Conservation (phyloP, 2,329 filamentous ascomycete genomes). For the Colletotrichum orbiculare region DNA sequence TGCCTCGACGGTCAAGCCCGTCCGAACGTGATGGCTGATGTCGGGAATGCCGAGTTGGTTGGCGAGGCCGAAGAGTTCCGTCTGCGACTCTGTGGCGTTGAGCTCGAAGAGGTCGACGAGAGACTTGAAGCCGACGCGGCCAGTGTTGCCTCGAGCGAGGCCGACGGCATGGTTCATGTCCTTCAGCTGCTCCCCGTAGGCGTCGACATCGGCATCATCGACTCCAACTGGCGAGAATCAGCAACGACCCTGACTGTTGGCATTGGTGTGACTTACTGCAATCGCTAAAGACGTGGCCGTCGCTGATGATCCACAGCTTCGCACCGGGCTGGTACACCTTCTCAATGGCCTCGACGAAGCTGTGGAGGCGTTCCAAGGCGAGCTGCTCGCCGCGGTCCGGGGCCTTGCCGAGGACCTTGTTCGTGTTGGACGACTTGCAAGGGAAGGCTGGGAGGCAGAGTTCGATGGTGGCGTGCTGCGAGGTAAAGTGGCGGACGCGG, state of each 20-base stretch:
- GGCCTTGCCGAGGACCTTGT: slow-evolving; percentile 46
- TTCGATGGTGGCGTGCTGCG: slow-evolving; percentile 39
- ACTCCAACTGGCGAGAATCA: slow-evolving; percentile 48
- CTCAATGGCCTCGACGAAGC: slow-evolving; percentile 44
- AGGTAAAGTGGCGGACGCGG: slow-evolving; percentile 40
- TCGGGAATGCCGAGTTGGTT: slow-evolving; percentile 42
- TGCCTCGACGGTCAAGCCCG: slow-evolving; percentile 41
- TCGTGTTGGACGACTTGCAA: slow-evolving; percentile 51
- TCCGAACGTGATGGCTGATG: slow-evolving; percentile 48
- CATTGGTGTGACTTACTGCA: slow-evolving; percentile 46
- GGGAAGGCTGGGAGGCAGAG: slow-evolving; percentile 52
- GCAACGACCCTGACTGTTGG: accelerated
- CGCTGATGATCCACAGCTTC: slow-evolving; percentile 50
- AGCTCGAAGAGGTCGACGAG: slow-evolving; percentile 47
- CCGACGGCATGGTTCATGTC: slow-evolving; percentile 48
- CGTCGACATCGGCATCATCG: slow-evolving; percentile 54
- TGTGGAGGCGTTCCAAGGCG: slow-evolving; percentile 45
- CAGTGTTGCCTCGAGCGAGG: slow-evolving; percentile 38
- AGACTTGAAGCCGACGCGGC: slow-evolving; percentile 44
- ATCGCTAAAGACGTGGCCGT: slow-evolving; percentile 55
- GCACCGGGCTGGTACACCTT: slow-evolving; percentile 47
- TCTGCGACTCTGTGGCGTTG: slow-evolving; percentile 46
- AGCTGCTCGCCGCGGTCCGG: slow-evolving; percentile 50
- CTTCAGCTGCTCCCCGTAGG: slow-evolving; percentile 50
- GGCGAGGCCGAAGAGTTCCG: slow-evolving; percentile 20